Conservation (phyloP, 352 stramenopile genomes). For the Pythium utonaiense region DNA sequence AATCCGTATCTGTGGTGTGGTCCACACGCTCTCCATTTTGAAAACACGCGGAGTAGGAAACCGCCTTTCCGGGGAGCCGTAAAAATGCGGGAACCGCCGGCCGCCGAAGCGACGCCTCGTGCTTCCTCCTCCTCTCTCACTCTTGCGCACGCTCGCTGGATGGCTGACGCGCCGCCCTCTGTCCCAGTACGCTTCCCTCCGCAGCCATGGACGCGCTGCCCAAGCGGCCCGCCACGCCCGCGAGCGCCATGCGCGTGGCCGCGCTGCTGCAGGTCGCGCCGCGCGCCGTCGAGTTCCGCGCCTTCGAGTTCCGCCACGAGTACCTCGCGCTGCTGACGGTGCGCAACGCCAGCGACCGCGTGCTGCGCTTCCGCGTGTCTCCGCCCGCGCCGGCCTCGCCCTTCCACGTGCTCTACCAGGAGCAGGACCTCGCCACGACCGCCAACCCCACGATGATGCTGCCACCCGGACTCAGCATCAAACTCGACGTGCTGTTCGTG, state of each 20-base stretch:
- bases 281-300: conserved; percentile 56
- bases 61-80: no score
- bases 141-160: no score
- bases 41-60: no score
- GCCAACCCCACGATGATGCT: conserved; percentile 66
- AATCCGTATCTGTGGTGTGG: no score
- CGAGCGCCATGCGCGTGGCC: conserved; percentile 20
- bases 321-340: conserved; percentile 63
- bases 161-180: no score
- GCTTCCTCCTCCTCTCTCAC: no score
- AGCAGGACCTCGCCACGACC: conserved; percentile 57
- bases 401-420: conserved; percentile 53
- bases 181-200: no score
- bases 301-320: conserved; percentile 51
- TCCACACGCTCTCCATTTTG: no score
- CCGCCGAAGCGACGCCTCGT: no score
- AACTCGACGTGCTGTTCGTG: conserved; percentile 69
- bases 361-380: conserved; percentile 55
- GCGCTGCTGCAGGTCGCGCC: conserved; percentile 63
- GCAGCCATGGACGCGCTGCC: conserved; percentile 7
- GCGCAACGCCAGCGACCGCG: conserved; percentile 63
- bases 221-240: conserved; percentile 20
- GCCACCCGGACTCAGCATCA: conserved; percentile 49
- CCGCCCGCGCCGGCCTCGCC: conserved; percentile 47
- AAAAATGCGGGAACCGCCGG: no score